Percentiles rank a stretch among this genome's conserved stretches.
Evolutionary conservation across 331 rosid species (phyloP).

Genomic region (Rosa hybrid): DNA sequence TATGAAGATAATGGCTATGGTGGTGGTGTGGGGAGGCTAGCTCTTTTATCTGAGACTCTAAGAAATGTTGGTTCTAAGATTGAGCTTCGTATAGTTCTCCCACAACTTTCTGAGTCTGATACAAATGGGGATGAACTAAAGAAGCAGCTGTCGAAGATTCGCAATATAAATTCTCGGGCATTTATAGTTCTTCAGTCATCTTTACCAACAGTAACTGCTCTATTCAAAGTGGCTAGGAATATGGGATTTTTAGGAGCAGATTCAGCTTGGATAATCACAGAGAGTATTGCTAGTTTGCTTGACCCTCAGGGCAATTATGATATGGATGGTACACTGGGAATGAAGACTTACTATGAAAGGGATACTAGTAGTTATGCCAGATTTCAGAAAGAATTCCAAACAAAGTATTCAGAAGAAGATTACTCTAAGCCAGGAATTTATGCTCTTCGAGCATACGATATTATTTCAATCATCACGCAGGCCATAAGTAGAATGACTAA

Average conservation of each 20-base stretch:
- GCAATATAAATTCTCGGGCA: constrained; percentile 45
- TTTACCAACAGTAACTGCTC: constrained; percentile 43
- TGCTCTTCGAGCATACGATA: constrained; percentile 64
- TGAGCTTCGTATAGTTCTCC: constrained; percentile 49
- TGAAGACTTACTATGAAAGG: constrained; percentile 45
- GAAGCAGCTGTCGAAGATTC: constrained; percentile 36
- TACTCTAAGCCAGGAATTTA: constrained; percentile 47
- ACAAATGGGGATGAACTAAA: constrained; percentile 27
- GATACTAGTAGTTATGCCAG: constrained; percentile 16
- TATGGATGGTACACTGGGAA: constrained; percentile 66
- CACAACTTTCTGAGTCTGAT: constrained; percentile 41
- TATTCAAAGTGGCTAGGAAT: constrained; percentile 54
- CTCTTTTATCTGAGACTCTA: constrained; percentile 52
- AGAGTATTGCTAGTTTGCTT: constrained; percentile 44
- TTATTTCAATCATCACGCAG: constrained; percentile 38
- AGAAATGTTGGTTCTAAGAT: constrained; percentile 44
- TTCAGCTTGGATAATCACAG: constrained; percentile 63
- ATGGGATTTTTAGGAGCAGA: constrained; percentile 47
- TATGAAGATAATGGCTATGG: constrained; percentile 56
- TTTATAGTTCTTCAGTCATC: constrained; percentile 61
- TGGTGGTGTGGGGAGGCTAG: constrained; percentile 44
- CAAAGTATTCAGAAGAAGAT: constrained; percentile 36
- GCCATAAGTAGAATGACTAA: constrained; percentile 31
- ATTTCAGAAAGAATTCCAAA: constrained; percentile 31
- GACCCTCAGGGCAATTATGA: constrained; percentile 37